Evolutionary conservation across 2,329 filamentous ascomycete genomes (phyloP).

Genomic region (Verticillium longisporum): DNA sequence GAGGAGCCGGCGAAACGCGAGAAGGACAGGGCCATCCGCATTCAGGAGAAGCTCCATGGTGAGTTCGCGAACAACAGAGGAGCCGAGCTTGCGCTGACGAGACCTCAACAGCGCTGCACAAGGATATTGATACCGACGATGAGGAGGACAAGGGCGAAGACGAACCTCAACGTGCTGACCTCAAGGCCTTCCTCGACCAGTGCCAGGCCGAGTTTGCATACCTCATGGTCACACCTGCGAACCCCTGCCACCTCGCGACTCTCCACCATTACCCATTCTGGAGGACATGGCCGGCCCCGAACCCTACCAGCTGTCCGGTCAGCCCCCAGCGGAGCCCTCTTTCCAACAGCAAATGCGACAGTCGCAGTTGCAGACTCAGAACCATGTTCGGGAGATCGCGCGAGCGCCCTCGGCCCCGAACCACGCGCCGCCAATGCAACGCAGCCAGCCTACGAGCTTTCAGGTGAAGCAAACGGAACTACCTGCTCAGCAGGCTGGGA

Average conservation of each 20-base stretch:
- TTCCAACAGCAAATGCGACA: conserved; percentile 30
- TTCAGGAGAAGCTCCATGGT: conserved; percentile 44
- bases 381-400: conserved; percentile 49
- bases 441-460: conserved; percentile 26
- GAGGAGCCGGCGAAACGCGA: conserved; percentile 35
- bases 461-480: conserved; percentile 26
- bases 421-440: conserved; percentile 48
- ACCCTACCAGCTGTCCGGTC: conserved; percentile 35
- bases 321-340: conserved; percentile 35
- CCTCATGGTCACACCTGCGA: conserved; percentile 60
- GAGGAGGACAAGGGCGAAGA: conserved; percentile 40
- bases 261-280: conserved; percentile 49
- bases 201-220: conserved; percentile 62
- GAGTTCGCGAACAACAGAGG: background rate
- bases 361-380: conserved; percentile 38
- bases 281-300: conserved; percentile 54
- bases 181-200: conserved; percentile 57
- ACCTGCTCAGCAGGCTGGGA: conserved; percentile 42
- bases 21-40: conserved; percentile 44
- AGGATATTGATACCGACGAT: conserved; percentile 30
- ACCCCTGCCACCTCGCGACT: conserved; percentile 58
- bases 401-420: conserved; percentile 46
- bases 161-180: conserved; percentile 42
- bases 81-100: background rate
- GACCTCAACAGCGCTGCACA: background rate